phyloP scores from a whole-genome alignment of 768 basidiomycete genomes.

The Suillus plorans region DNA sequence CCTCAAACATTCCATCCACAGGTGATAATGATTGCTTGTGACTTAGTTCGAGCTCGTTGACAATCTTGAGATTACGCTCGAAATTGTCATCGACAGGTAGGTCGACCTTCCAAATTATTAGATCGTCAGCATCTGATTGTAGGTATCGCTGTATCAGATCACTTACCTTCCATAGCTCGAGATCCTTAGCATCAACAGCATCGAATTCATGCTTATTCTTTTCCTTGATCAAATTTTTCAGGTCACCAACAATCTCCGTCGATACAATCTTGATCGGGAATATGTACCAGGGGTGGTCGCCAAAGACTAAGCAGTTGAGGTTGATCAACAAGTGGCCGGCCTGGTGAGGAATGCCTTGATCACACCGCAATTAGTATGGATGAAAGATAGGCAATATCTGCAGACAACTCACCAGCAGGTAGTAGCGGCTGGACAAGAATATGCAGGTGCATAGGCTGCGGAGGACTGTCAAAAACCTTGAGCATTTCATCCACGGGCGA shows the following conservation, averaged over 20 bases:
- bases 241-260: not conserved
- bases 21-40: no score
- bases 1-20: not conserved
- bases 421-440: not conserved
- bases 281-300: not conserved
- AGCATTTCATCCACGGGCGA: not conserved
- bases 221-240: not conserved
- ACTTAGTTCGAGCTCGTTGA: not conserved
- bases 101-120: not conserved
- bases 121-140: no score
- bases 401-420: not conserved
- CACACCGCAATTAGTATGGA: no score
- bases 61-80: not conserved
- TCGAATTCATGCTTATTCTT: no score
- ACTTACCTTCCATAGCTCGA: not conserved
- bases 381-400: no score
- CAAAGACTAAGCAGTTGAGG: not conserved
- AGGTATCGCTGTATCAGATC: not conserved
- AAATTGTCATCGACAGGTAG: not conserved
- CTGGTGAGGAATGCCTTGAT: no score
- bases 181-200: fast-evolving
- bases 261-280: not conserved
- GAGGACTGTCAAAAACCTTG: not conserved
- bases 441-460: not conserved
- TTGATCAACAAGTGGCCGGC: not conserved